Percentiles rank a stretch among this genome's conserved stretches.
Evolutionary conservation across 2,329 filamentous ascomycete species (phyloP).

Genomic region (Blumeria graminis): DNA sequence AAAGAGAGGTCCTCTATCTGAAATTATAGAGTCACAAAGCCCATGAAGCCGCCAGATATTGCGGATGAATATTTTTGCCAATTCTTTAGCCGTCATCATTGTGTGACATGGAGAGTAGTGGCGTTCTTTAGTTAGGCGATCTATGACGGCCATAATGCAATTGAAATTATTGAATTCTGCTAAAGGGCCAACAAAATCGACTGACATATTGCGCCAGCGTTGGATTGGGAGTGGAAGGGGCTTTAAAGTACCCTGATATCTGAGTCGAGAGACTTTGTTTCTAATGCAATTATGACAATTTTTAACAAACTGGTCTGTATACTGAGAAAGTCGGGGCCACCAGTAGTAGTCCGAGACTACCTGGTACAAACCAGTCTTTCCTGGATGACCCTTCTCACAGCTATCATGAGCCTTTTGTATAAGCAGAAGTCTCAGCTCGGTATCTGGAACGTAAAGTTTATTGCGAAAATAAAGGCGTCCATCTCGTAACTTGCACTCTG

Average conservation of each 20-base stretch:
- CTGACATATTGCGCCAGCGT: not conserved
- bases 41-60: slow-evolving; percentile 2
- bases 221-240: not conserved
- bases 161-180: not conserved
- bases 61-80: slow-evolving; percentile 1
- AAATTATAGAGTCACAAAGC: slow-evolving; percentile 3
- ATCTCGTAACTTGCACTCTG: no score
- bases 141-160: not conserved
- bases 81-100: not conserved
- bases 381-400: not conserved
- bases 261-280: not conserved
- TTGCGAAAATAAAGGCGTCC: not conserved
- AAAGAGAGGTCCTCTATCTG: slow-evolving; percentile 5
- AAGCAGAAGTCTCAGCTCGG: not conserved
- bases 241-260: not conserved
- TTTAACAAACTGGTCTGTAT: not conserved
- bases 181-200: not conserved
- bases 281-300: not conserved
- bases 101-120: not conserved
- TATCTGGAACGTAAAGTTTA: not conserved
- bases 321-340: not conserved
- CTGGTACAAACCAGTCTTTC: not conserved
- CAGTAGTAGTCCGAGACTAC: not conserved
- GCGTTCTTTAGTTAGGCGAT: not conserved
- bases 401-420: not conserved